A percentile compares a stretch with the other conserved stretches of the same genome.
These are phyloP conservation scores for Collybia sordida DNA, from an alignment of 768 basidiomycete species.

Conservation along the genomic window DNA sequence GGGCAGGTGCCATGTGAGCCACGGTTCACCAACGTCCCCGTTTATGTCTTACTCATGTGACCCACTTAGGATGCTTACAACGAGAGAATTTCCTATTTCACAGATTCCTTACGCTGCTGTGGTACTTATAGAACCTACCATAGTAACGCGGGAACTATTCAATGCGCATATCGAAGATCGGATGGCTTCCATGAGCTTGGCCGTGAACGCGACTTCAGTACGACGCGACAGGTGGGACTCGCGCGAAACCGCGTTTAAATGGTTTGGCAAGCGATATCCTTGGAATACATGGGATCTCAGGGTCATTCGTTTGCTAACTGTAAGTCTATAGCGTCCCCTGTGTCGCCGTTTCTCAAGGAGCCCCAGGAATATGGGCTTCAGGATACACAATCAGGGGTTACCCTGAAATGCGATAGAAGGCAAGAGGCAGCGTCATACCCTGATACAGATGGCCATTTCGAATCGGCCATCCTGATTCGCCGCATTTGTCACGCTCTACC, in stretches of 20 bases:
- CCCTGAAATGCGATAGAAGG: slow-evolving; percentile 41
- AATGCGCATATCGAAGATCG: slow-evolving; percentile 4
- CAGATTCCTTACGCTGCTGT: slow-evolving; percentile 3
- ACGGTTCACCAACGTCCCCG: background rate
- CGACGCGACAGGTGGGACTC: slow-evolving; percentile 42
- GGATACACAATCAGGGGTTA: slow-evolving; percentile 23
- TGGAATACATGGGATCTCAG: slow-evolving; percentile 48
- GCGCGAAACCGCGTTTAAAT: slow-evolving; percentile 37
- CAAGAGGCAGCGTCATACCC: slow-evolving; percentile 48
- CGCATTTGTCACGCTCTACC: slow-evolving; percentile 34
- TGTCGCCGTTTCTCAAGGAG: background rate
- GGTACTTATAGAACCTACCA: slow-evolving; percentile 6
- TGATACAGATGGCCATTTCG: slow-evolving; percentile 43
- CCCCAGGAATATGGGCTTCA: slow-evolving; percentile 36
- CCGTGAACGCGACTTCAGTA: slow-evolving; percentile 30
- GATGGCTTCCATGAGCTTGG: slow-evolving; percentile 17
- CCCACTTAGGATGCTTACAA: background rate
- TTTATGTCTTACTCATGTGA: too few species aligned
- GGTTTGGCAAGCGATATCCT: slow-evolving; percentile 41
- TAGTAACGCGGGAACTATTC: slow-evolving; percentile 8
- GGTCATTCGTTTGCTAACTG: slow-evolving; percentile 35
- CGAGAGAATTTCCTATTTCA: background rate
- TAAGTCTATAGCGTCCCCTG: slow-evolving; percentile 19
- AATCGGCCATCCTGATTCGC: slow-evolving; percentile 31
- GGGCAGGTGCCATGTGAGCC: slow-evolving; percentile 12